phyloP scores from a whole-genome alignment of 306 rosid genomes.

The Acacia acuminata region DNA sequence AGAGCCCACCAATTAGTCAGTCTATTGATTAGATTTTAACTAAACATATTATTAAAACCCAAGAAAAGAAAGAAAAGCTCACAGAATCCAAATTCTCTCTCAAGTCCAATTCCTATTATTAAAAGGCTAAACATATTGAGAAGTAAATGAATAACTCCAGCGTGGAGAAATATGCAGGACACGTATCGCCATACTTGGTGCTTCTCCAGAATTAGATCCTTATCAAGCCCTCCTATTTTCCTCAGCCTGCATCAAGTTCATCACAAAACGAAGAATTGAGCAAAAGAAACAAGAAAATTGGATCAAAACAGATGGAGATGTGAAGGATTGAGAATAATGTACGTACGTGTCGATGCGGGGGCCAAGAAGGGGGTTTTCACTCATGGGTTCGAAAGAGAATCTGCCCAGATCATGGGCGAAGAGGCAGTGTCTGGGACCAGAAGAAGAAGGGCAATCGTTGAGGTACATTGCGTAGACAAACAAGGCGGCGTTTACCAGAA shows the following conservation, averaged over 20 bases:
- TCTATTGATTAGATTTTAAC: neutral
- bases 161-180: constrained; percentile 93
- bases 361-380: constrained; percentile 78
- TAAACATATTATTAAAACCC: neutral
- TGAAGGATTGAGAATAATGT: neutral
- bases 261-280: neutral
- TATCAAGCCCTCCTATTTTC: constrained; percentile 65
- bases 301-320: neutral
- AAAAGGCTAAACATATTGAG: constrained; percentile 84
- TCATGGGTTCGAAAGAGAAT: constrained; percentile 74
- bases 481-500: constrained; percentile 47
- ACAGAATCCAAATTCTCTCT: constrained; percentile 90
- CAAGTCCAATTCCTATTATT: constrained; percentile 74
- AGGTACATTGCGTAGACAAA: constrained; percentile 61
- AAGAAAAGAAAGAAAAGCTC: constrained; percentile 34
- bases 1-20: neutral
- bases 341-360: constrained; percentile 61
- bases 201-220: constrained; percentile 41
- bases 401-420: constrained; percentile 44
- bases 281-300: neutral
- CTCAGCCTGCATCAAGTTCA: constrained; percentile 51
- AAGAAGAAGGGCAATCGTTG: constrained; percentile 63
- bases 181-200: constrained; percentile 77
- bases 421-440: constrained; percentile 38
- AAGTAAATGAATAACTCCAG: constrained; percentile 77